phyloP scores from a whole-genome alignment of 176 grass and related monocot genomes.

The Oropetium thomaeum region DNA sequence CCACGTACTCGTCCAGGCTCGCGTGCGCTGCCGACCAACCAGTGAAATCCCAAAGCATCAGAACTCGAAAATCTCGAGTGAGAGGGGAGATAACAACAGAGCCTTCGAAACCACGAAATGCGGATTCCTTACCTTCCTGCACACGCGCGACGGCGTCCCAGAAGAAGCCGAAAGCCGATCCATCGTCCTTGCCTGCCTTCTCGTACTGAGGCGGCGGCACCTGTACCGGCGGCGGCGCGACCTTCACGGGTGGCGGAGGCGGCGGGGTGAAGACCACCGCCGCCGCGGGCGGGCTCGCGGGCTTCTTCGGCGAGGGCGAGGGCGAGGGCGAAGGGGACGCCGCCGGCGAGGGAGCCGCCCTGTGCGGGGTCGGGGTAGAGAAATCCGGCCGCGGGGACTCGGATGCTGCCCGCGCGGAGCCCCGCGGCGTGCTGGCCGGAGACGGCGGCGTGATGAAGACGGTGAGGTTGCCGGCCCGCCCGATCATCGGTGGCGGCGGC shows the following conservation, averaged over 20 bases:
- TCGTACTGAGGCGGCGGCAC: slow-evolving; percentile 72
- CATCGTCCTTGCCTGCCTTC: slow-evolving; percentile 52
- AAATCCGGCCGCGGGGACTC: slow-evolving; percentile 22
- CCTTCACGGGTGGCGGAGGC: slow-evolving; percentile 37
- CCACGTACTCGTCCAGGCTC: slow-evolving; percentile 79
- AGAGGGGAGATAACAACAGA: neutral
- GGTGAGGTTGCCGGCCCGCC: slow-evolving; percentile 78
- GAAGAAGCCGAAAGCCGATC: slow-evolving; percentile 74
- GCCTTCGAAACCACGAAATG: neutral
- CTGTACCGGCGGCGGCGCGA: slow-evolving; percentile 49
- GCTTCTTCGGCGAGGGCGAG: slow-evolving; percentile 14
- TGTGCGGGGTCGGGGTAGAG: slow-evolving; percentile 25
- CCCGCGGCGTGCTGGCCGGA: slow-evolving; percentile 38
- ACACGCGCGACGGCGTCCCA: slow-evolving; percentile 85
- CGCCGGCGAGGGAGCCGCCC: slow-evolving; percentile 4
- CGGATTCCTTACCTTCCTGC: slow-evolving; percentile 63
- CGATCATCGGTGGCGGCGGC: slow-evolving; percentile 63
- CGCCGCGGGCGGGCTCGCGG: slow-evolving; percentile 2
- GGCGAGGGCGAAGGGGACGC: neutral
- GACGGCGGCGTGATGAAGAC: slow-evolving; percentile 89
- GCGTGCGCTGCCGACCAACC: slow-evolving; percentile 43
- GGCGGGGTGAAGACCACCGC: slow-evolving; percentile 33
- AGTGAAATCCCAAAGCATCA: neutral
- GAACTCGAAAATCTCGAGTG: neutral
- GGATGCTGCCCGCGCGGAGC: slow-evolving; percentile 18